These are phyloP conservation scores for Axilococcus clingmanii DNA, from an alignment of 139 green algal genomes.

Conservation along the genomic window DNA sequence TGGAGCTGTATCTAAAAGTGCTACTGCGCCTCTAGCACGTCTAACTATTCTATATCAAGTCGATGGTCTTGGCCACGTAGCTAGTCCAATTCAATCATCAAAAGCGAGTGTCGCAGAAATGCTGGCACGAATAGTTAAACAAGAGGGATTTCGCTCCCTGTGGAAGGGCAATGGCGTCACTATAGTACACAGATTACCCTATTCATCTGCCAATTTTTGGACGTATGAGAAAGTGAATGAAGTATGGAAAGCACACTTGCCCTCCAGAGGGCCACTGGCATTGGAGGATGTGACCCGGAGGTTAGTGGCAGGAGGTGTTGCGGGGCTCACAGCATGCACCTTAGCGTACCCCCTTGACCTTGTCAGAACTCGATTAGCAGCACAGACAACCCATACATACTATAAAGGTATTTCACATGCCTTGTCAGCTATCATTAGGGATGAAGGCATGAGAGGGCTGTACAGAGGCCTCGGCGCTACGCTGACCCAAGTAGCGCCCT, in stretches of 20 bases:
- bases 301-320: slow-evolving; percentile 56
- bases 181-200: slow-evolving; percentile 87
- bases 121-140: slow-evolving; percentile 37
- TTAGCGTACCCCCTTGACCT: slow-evolving; percentile 90
- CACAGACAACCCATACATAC: slow-evolving; percentile 40
- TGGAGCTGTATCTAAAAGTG: slow-evolving; percentile 78
- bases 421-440: slow-evolving; percentile 56
- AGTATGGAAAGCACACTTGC: slow-evolving; percentile 21
- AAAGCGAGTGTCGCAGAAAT: slow-evolving; percentile 12
- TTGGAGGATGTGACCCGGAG: slow-evolving; percentile 24
- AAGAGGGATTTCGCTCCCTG: slow-evolving; percentile 69
- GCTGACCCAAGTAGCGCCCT: slow-evolving; percentile 70
- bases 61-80: not conserved
- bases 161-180: slow-evolving; percentile 90
- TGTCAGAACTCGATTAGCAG: slow-evolving; percentile 79
- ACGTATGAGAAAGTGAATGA: slow-evolving; percentile 69
- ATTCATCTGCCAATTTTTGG: slow-evolving; percentile 92
- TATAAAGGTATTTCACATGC: slow-evolving; percentile 61
- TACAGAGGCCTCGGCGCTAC: slow-evolving; percentile 89
- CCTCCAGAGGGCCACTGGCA: slow-evolving; percentile 12
- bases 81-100: not conserved
- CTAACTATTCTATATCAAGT: slow-evolving; percentile 96
- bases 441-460: slow-evolving; percentile 75
- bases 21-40: slow-evolving; percentile 78
- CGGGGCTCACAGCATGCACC: slow-evolving; percentile 74